Percentiles rank a stretch among this genome's conserved stretches.
phyloP scores from a whole-genome alignment of 805 yeast species.

The Grigorovia jiainica region DNA sequence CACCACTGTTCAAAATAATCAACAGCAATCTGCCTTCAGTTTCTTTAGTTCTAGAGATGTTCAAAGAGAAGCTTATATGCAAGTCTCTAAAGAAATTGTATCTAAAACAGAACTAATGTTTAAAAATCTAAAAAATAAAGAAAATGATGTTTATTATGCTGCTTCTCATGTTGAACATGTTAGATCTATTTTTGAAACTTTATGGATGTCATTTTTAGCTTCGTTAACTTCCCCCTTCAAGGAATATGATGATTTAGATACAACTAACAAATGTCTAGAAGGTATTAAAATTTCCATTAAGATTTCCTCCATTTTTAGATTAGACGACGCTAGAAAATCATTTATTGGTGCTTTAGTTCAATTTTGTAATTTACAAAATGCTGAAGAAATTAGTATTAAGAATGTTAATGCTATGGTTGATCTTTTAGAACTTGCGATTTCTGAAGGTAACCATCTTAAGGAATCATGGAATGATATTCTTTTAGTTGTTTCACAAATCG shows the following conservation, averaged over 20 bases:
- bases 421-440: slow-evolving; percentile 64
- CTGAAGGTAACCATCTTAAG: slow-evolving; percentile 67
- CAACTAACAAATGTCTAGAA: slow-evolving; percentile 62
- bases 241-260: slow-evolving; percentile 70
- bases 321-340: slow-evolving; percentile 78
- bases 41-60: slow-evolving; percentile 65
- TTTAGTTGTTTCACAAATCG: slow-evolving; percentile 79
- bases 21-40: slow-evolving; percentile 36
- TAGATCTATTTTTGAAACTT: slow-evolving; percentile 81
- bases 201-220: slow-evolving; percentile 96
- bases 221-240: slow-evolving; percentile 90
- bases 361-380: slow-evolving; percentile 70
- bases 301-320: slow-evolving; percentile 73
- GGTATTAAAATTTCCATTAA: slow-evolving; percentile 78
- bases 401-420: slow-evolving; percentile 73
- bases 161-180: slow-evolving; percentile 89
- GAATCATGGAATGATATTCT: slow-evolving; percentile 80
- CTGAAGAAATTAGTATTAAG: slow-evolving; percentile 67
- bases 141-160: slow-evolving; percentile 51
- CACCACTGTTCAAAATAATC: slow-evolving; percentile 27
- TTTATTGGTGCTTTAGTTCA: slow-evolving; percentile 86
- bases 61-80: slow-evolving; percentile 75
- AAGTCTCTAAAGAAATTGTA: slow-evolving; percentile 88
- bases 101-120: slow-evolving; percentile 80
- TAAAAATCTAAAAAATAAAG: slow-evolving; percentile 47